phyloP scores from a whole-genome alignment of 2,329 filamentous ascomycete genomes.

The Helotiales sp. region DNA sequence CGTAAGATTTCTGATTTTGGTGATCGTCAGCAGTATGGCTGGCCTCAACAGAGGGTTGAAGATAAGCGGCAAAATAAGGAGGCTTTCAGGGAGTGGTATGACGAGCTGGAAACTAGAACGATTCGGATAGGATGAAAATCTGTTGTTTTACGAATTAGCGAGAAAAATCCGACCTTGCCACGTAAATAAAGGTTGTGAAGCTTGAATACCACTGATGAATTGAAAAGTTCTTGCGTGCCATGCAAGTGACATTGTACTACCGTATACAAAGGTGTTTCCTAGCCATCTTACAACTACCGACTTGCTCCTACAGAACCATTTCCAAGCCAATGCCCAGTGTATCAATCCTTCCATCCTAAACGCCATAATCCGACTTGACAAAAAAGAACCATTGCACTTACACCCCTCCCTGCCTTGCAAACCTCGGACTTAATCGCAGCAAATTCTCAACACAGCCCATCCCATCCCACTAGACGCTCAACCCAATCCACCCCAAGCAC shows the following conservation, averaged over 20 bases:
- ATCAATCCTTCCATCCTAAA: not conserved
- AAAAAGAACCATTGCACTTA: not conserved
- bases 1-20: not conserved
- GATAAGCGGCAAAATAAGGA: not conserved
- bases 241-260: not conserved
- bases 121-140: not conserved
- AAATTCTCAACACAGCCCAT: not conserved
- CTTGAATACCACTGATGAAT: not conserved
- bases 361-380: not conserved
- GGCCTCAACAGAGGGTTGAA: not conserved
- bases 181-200: no score
- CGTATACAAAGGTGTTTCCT: not conserved
- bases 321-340: not conserved
- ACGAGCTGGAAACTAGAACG: not conserved
- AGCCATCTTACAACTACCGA: not conserved
- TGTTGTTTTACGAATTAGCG: not conserved
- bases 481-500: conserved; percentile 74
- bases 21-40: not conserved
- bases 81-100: not conserved
- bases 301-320: not conserved
- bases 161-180: not conserved
- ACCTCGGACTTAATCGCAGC: not conserved
- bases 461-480: conserved; percentile 35
- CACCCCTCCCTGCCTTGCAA: not conserved
- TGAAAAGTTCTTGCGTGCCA: not conserved